These are phyloP conservation scores for Phytophthora hybrid DNA, from an alignment of 352 stramenopile species.

Conservation along the genomic window DNA sequence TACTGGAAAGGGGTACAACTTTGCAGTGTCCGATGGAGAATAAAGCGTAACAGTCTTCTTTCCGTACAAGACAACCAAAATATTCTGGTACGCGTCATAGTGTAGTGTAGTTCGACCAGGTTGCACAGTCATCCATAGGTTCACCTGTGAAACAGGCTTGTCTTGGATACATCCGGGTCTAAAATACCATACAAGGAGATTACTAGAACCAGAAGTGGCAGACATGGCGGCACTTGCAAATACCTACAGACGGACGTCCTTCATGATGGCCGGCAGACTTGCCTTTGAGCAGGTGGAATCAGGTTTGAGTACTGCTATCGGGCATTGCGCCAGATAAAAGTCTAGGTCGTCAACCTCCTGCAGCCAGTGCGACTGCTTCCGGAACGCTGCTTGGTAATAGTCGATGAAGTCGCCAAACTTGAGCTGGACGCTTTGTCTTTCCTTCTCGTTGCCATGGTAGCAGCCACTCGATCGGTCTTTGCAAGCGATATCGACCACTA, in stretches of 20 bases:
- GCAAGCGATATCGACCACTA: slow-evolving; percentile 85
- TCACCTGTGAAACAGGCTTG: slow-evolving; percentile 75
- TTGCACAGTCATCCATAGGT: slow-evolving; percentile 82
- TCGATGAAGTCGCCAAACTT: slow-evolving; percentile 88
- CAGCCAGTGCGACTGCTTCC: slow-evolving; percentile 69
- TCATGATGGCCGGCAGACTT: slow-evolving; percentile 61
- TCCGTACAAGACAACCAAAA: slow-evolving; percentile 77
- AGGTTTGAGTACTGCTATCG: slow-evolving; percentile 65
- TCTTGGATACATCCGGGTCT: slow-evolving; percentile 55
- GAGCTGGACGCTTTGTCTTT: slow-evolving; percentile 74
- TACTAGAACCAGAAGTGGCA: slow-evolving; percentile 2
- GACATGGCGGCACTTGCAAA: background rate
- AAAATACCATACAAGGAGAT: slow-evolving; percentile 10
- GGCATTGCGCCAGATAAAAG: slow-evolving; percentile 87
- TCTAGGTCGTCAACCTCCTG: slow-evolving; percentile 71
- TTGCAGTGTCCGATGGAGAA: slow-evolving; percentile 59
- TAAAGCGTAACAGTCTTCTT: slow-evolving; percentile 80
- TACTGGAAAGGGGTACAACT: slow-evolving; percentile 68
- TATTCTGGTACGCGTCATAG: slow-evolving; percentile 86
- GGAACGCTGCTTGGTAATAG: slow-evolving; percentile 65
- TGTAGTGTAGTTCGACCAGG: slow-evolving; percentile 72
- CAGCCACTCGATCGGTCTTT: slow-evolving; percentile 51
- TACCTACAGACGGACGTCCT: slow-evolving; percentile 67
- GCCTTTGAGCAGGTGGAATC: slow-evolving; percentile 53
- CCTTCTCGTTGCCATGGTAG: slow-evolving; percentile 69